Evolutionary conservation across 164 flowering plant species (phyloP), one percentile per base, ranked within the genome.

Genomic region (Kalanchoe fedtschenkoi): DNA sequence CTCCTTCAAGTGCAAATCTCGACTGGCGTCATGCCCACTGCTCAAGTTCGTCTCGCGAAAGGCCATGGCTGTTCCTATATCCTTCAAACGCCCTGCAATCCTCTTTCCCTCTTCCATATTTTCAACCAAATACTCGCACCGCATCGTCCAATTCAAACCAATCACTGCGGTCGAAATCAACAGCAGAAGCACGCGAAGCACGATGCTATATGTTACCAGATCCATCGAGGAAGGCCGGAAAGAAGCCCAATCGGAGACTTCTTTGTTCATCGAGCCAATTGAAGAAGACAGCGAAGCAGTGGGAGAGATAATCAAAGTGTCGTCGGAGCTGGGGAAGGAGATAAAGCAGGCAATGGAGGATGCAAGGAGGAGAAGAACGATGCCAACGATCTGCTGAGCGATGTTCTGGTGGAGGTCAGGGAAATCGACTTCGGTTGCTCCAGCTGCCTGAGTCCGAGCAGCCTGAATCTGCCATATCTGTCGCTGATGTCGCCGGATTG

Each of bases 361-460:
- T n/a, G n/a, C n/a, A n/a, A n/a, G n/a, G n/a, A n/a, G 74, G 76
- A 78, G 75, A 67, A 61, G 64, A 61, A 47, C 59, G 26, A 53
- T 56, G 28, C 34, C 4, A 71, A 42, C 1, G 75, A 65, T 35
- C 58, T 77, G 15, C 69, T 63, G 77, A 72, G 78, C 29, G 96
- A 89, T 26, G 96, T 88, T 33, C 71, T 64, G 44, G 86, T 81
- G 74, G 95, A 88, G 80, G 69, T 88, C 2, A 70, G 76, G 59
- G 79, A 82, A 73, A 88, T 88, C 60, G 89, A 86, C n/a, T n/a
- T n/a, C n/a, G n/a, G n/a, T n/a, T n/a, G n/a, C n/a, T n/a, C n/a
- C n/a, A n/a, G n/a, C n/a, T n/a, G n/a, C n/a, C n/a, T n/a, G n/a
- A n/a, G n/a, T n/a, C n/a, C n/a, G n/a, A n/a, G n/a, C n/a, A n/a